These are phyloP conservation scores for Podospora sp. DNA, from an alignment of 495 filamentous ascomycete species.

Conservation along the genomic window DNA sequence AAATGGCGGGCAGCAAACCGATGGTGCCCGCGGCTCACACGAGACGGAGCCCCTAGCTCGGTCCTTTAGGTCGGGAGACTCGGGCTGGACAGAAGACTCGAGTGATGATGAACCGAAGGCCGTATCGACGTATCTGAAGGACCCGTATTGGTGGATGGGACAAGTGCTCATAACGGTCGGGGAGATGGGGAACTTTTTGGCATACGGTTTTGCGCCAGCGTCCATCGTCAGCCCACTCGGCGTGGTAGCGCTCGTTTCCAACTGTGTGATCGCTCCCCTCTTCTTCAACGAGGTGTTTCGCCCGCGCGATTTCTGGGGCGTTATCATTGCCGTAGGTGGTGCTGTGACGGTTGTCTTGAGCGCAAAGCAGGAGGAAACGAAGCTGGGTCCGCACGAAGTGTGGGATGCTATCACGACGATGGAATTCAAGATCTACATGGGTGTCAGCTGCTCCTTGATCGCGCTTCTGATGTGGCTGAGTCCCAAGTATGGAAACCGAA, in stretches of 20 bases:
- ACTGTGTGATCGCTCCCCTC: slow-evolving; percentile 92
- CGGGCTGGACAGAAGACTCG: slow-evolving; percentile 41
- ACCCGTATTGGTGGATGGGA: slow-evolving; percentile 94
- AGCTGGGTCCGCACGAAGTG: slow-evolving; percentile 87
- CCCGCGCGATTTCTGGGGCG: slow-evolving; percentile 82
- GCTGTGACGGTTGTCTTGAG: slow-evolving; percentile 94
- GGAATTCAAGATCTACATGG: slow-evolving; percentile 91
- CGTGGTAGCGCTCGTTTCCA: slow-evolving; percentile 91
- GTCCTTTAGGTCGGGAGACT: slow-evolving; percentile 49
- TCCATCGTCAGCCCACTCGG: slow-evolving; percentile 97
- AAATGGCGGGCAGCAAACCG: slow-evolving; percentile 35
- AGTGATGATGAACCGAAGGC: slow-evolving; percentile 39
- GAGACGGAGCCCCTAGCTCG: slow-evolving; percentile 54
- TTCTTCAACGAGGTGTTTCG: slow-evolving; percentile 90
- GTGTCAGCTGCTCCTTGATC: slow-evolving; percentile 72
- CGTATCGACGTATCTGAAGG: slow-evolving; percentile 68
- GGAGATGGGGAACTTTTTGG: slow-evolving; percentile 93
- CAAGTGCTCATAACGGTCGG: slow-evolving; percentile 90
- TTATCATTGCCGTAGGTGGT: slow-evolving; percentile 78
- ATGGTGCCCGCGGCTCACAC: slow-evolving; percentile 35
- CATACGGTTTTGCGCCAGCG: slow-evolving; percentile 97
- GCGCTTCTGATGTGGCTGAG: slow-evolving; percentile 77
- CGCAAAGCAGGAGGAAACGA: slow-evolving; percentile 84
- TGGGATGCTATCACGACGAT: slow-evolving; percentile 85
- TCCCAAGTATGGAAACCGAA: slow-evolving; percentile 73